A percentile compares a stretch with the other conserved stretches of the same genome.
phyloP scores from a whole-genome alignment of 208 protist species.

The Crithidia thermophila region DNA sequence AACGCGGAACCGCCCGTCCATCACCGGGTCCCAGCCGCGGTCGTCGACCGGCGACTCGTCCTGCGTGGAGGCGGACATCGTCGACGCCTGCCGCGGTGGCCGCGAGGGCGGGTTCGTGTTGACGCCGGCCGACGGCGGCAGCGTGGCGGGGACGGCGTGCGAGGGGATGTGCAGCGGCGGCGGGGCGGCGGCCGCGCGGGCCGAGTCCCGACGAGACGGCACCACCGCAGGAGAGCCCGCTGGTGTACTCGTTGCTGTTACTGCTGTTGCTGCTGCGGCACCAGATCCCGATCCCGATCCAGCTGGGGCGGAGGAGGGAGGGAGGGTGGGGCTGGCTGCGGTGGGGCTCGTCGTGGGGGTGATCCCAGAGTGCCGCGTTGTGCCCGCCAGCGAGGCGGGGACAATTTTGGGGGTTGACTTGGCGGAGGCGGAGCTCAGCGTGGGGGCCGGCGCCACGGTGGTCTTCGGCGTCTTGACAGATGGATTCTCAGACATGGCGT shows the following conservation, averaged over 20 bases:
- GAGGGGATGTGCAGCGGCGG: too few relatives aligned
- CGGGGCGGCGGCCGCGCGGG: too few relatives aligned
- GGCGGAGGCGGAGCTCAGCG: not conserved
- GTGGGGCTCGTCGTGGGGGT: not conserved
- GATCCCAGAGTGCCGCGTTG: not conserved
- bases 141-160: too few relatives aligned
- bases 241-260: too few relatives aligned
- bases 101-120: not conserved
- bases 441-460: not conserved
- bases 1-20: slow-evolving; percentile 48
- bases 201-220: too few relatives aligned
- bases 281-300: not conserved
- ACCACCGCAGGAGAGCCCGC: too few relatives aligned
- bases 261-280: not conserved
- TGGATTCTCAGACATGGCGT: not conserved
- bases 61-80: slow-evolving; percentile 7
- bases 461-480: not conserved
- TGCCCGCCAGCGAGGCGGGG: not conserved
- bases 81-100: not conserved
- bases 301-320: not conserved
- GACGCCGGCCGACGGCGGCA: too few relatives aligned
- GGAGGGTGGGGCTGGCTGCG: not conserved
- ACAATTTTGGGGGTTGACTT: not conserved
- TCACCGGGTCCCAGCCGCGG: slow-evolving; percentile 39
- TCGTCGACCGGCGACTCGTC: slow-evolving; percentile 3